phyloP scores from a whole-genome alignment of 768 basidiomycete genomes.

The Trametes cubensis region DNA sequence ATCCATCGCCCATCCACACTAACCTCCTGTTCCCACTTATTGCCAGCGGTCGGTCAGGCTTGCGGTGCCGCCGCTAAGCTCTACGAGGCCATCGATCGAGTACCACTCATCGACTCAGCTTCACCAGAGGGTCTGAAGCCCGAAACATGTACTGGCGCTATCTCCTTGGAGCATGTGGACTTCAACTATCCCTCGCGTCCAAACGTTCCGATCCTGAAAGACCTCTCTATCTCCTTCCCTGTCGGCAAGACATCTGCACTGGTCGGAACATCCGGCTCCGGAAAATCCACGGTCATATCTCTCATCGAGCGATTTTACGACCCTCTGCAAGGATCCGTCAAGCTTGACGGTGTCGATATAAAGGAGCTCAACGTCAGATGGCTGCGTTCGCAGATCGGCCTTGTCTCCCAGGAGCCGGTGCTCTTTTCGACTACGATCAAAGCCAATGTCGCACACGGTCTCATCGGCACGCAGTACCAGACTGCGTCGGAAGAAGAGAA shows the following conservation, averaged over 20 bases:
- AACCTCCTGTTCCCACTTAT: constrained; percentile 4
- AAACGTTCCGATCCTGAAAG: constrained; percentile 77
- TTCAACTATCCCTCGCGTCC: constrained; percentile 89
- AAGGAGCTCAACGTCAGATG: constrained; percentile 80
- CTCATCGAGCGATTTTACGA: constrained; percentile 92
- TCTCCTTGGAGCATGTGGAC: constrained; percentile 70
- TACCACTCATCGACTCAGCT: constrained; percentile 84
- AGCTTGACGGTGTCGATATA: constrained; percentile 74
- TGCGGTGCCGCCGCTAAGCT: constrained; percentile 88
- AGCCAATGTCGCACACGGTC: constrained; percentile 82
- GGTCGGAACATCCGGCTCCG: constrained; percentile 79
- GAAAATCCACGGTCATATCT: constrained; percentile 76
- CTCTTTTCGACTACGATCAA: constrained; percentile 84
- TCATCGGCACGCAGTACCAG: constrained; percentile 74
- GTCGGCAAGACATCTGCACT: constrained; percentile 79
- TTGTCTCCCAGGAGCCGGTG: constrained; percentile 87
- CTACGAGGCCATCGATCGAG: constrained; percentile 83
- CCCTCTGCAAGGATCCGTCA: constrained; percentile 65
- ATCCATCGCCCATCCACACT: constrained; percentile 28
- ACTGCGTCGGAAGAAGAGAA: constrained; percentile 73
- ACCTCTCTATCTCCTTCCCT: constrained; percentile 63
- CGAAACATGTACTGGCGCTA: constrained; percentile 66
- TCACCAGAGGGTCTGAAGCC: constrained; percentile 68
- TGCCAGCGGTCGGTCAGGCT: constrained; percentile 71
- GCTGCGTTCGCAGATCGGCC: constrained; percentile 84